phyloP scores from a whole-genome alignment of 176 grass and related monocot genomes.

The Lolium rigidum region DNA sequence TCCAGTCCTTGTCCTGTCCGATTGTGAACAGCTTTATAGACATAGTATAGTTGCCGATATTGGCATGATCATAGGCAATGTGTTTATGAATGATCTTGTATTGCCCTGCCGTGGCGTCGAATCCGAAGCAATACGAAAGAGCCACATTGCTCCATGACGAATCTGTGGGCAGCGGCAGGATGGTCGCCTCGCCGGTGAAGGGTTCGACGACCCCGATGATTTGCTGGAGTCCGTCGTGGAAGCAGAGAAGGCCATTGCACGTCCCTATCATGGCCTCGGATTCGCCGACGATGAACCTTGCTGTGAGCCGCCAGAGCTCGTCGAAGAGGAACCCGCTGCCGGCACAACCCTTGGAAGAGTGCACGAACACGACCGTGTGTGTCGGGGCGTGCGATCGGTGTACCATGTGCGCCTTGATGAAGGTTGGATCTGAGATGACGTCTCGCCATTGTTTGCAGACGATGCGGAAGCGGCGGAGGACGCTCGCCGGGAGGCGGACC shows the following conservation, averaged over 20 bases:
- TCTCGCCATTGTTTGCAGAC: background rate
- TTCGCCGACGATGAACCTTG: background rate
- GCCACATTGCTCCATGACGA: too few species aligned
- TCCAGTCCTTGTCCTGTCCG: background rate
- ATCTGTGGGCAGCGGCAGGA: background rate
- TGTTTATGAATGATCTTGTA: too few species aligned
- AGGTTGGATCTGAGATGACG: background rate
- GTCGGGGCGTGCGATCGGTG: background rate
- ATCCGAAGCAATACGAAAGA: background rate
- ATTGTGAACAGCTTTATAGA: background rate
- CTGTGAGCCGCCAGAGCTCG: background rate
- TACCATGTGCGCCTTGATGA: background rate
- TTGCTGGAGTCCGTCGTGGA: background rate
- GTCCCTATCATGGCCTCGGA: background rate
- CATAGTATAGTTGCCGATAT: too few species aligned
- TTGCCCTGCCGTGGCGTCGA: too few species aligned
- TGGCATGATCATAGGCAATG: too few species aligned
- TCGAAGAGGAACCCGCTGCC: background rate
- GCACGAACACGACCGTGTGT: background rate
- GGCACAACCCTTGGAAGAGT: background rate
- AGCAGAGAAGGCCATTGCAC: slow-evolving; percentile 13
- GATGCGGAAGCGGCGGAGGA: background rate
- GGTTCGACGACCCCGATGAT: background rate
- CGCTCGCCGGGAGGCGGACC: background rate
- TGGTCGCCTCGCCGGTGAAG: background rate